Evolutionary conservation across 2,329 filamentous ascomycete genomes (phyloP).

Genomic region (Diplodia corticola): DNA sequence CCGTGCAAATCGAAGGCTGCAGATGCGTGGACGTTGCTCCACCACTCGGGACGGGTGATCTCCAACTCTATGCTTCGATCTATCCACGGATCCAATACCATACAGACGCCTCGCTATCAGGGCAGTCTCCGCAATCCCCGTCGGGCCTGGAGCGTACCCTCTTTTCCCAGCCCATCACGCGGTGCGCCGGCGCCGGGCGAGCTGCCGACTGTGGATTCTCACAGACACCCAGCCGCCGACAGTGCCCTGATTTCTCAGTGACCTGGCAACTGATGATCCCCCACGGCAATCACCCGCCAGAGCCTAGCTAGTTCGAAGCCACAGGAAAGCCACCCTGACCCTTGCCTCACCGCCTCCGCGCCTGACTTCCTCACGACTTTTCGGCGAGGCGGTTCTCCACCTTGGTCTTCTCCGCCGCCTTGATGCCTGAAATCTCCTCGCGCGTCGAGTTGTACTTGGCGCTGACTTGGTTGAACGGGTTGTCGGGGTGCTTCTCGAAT

Average conservation of each 20-base stretch:
- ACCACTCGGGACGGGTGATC: conserved; percentile 14
- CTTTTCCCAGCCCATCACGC: neutral
- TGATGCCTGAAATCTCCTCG: conserved; percentile 71
- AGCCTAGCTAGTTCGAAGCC: conserved; percentile 1
- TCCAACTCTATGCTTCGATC: conserved; percentile 15
- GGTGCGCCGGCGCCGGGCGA: neutral
- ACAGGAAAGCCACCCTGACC: neutral
- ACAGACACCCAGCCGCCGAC: neutral
- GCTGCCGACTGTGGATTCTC: neutral
- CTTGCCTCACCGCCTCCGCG: conserved; percentile 11
- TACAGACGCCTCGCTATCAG: neutral
- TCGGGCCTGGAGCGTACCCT: neutral
- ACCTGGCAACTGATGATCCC: conserved; percentile 15
- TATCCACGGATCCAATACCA: neutral
- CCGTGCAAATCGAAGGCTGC: neutral
- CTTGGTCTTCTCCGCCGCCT: conserved; percentile 67
- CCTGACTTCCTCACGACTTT: neutral
- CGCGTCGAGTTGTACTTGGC: conserved; percentile 74
- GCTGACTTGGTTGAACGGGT: conserved; percentile 87
- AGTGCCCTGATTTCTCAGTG: neutral
- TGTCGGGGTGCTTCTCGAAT: conserved; percentile 92
- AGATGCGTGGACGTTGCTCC: neutral
- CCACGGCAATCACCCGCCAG: conserved; percentile 14
- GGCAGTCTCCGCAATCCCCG: neutral
- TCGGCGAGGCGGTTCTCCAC: conserved; percentile 68